Evolutionary conservation across 805 yeast species (phyloP).

Genomic region (Clavispora vitiphila): DNA sequence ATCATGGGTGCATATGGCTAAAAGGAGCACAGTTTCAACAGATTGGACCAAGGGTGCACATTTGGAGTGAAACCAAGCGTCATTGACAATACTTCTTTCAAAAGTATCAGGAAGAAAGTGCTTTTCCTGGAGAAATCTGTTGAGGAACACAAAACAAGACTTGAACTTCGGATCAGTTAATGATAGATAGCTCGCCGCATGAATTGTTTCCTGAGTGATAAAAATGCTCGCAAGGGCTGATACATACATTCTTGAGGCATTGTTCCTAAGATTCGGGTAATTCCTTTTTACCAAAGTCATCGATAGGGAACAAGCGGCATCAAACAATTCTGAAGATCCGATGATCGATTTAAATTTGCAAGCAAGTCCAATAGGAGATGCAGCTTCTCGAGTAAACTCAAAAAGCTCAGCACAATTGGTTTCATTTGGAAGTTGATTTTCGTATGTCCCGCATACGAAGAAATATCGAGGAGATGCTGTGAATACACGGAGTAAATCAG

Average conservation of each 20-base stretch:
- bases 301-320: conserved; percentile 30
- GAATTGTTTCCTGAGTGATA: not conserved
- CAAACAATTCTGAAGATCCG: conserved; percentile 21
- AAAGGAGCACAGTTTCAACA: conserved; percentile 47
- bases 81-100: not conserved
- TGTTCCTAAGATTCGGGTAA: not conserved
- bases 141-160: conserved; percentile 30
- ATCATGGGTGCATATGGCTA: conserved; percentile 49
- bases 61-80: conserved; percentile 6
- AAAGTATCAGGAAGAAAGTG: conserved; percentile 7
- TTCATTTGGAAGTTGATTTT: conserved; percentile 3
- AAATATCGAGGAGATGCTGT: conserved; percentile 24
- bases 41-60: conserved; percentile 29
- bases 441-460: conserved; percentile 16
- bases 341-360: conserved; percentile 14
- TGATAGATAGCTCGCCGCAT: conserved; percentile 12
- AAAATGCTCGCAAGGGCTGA: conserved; percentile 33
- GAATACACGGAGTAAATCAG: conserved; percentile 30
- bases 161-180: conserved; percentile 34
- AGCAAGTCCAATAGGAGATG: conserved; percentile 23
- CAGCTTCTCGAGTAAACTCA: conserved; percentile 22
- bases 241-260: conserved; percentile 17
- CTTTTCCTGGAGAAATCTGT: conserved; percentile 27
- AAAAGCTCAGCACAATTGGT: conserved; percentile 9
- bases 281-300: conserved; percentile 23